These are phyloP conservation scores for Fraxinus latifolia DNA, from an alignment of 305 asterid genomes.

Conservation along the genomic window DNA sequence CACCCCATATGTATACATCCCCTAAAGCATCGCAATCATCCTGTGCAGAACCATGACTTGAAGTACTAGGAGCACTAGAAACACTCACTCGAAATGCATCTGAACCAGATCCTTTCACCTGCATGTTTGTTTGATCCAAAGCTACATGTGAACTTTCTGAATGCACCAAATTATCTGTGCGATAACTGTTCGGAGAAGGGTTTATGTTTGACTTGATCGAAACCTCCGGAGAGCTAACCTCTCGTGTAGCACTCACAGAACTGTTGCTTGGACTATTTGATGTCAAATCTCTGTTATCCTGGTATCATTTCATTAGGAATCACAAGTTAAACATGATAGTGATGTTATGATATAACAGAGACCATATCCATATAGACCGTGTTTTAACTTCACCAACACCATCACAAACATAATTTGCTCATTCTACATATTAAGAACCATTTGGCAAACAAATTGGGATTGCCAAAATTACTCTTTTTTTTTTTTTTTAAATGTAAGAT, in stretches of 20 bases:
- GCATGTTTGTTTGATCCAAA: conserved; percentile 79
- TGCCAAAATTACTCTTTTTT: neutral
- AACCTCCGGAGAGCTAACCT: conserved; percentile 65
- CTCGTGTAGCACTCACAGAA: conserved; percentile 72
- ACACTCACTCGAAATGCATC: conserved; percentile 94
- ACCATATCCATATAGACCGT: neutral
- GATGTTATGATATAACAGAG: neutral
- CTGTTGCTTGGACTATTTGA: conserved; percentile 77
- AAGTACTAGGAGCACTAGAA: conserved; percentile 96
- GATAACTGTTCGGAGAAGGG: conserved; percentile 68
- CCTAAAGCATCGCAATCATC: conserved; percentile 95
- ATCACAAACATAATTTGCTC: neutral
- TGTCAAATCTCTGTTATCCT: conserved; percentile 73
- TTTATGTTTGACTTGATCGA: conserved; percentile 55
- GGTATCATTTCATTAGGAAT: conserved; percentile 24
- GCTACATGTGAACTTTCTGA: conserved; percentile 76
- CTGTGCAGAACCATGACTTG: conserved; percentile 93
- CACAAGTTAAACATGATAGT: conserved; percentile 24
- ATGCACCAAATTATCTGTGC: conserved; percentile 65
- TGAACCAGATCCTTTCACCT: conserved; percentile 72
- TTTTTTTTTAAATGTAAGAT: neutral
- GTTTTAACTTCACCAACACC: neutral
- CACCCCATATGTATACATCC: conserved; percentile 97
- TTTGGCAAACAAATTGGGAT: neutral
- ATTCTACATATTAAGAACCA: neutral